Conservation (phyloP, 805 yeast genomes). For the Zygosaccharomyces lentus region DNA sequence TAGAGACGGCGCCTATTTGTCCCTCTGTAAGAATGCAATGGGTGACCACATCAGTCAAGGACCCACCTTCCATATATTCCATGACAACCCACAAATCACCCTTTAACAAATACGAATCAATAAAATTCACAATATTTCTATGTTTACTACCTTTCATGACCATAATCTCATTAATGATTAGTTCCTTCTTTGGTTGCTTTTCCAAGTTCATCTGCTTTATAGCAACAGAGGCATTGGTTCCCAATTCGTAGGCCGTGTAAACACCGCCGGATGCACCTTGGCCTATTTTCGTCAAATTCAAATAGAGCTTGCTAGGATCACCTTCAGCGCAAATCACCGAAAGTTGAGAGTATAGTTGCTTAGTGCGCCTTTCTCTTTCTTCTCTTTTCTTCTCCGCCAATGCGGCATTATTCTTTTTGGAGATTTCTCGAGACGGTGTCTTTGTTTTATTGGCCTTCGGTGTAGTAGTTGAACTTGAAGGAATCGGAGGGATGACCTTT, state of each 20-base stretch:
- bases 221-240: conserved; percentile 65
- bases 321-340: conserved; percentile 76
- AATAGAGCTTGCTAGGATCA: conserved; percentile 71
- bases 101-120: conserved; percentile 73
- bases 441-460: conserved; percentile 38
- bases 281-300: conserved; percentile 77
- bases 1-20: conserved; percentile 91
- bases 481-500: conserved; percentile 31
- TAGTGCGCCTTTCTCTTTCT: conserved; percentile 67
- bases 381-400: conserved; percentile 72
- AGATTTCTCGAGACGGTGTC: conserved; percentile 15
- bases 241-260: conserved; percentile 71
- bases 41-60: conserved; percentile 90
- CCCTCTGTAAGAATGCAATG: conserved; percentile 85
- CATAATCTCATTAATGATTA: conserved; percentile 88
- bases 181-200: conserved; percentile 91
- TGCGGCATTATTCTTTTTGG: conserved; percentile 29
- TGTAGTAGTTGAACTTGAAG: conserved; percentile 36
- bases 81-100: conserved; percentile 93
- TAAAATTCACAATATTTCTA: conserved; percentile 87
- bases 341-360: conserved; percentile 65
- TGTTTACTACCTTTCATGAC: conserved; percentile 94
- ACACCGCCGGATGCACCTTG: conserved; percentile 99
- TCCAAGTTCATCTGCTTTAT: conserved; percentile 94
- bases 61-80: conserved; percentile 99